Conservation (phyloP, 192 early-diverging fungal species). For the Coemansia brasiliensis region DNA sequence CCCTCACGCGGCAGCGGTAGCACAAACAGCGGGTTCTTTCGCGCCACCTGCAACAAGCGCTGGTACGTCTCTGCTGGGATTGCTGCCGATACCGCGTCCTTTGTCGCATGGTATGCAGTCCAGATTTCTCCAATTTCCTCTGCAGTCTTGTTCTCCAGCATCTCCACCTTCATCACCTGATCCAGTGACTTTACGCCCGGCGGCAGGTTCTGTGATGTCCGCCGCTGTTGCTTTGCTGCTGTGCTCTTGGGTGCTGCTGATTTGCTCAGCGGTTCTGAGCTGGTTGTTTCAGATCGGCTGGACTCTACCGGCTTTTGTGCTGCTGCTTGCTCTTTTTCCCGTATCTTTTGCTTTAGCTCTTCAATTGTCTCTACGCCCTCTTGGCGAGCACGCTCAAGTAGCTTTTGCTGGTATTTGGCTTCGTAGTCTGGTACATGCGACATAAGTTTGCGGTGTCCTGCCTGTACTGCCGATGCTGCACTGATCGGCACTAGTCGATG, state of each 20-base stretch:
- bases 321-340: constrained; percentile 3
- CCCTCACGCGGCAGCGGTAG: constrained; percentile 75
- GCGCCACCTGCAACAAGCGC: constrained; percentile 54
- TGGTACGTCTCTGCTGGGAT: constrained; percentile 65
- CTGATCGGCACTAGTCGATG: constrained; percentile 12
- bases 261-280: neutral
- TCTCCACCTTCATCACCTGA: constrained; percentile 59
- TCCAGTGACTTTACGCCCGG: constrained; percentile 55
- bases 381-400: constrained; percentile 58
- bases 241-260: neutral
- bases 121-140: constrained; percentile 65
- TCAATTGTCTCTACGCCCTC: constrained; percentile 38
- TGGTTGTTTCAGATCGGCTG: neutral
- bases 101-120: constrained; percentile 69
- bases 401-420: constrained; percentile 67
- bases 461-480: neutral
- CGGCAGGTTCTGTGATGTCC: constrained; percentile 20
- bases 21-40: constrained; percentile 66
- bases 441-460: constrained; percentile 31
- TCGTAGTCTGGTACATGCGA: constrained; percentile 57
- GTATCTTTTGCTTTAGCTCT: constrained; percentile 28
- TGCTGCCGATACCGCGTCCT: constrained; percentile 62
- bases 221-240: neutral
- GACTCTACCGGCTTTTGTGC: neutral
- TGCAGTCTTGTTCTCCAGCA: constrained; percentile 38